Conservation (phyloP, 2,329 filamentous ascomycete genomes). For the Botrytis byssoidea region DNA sequence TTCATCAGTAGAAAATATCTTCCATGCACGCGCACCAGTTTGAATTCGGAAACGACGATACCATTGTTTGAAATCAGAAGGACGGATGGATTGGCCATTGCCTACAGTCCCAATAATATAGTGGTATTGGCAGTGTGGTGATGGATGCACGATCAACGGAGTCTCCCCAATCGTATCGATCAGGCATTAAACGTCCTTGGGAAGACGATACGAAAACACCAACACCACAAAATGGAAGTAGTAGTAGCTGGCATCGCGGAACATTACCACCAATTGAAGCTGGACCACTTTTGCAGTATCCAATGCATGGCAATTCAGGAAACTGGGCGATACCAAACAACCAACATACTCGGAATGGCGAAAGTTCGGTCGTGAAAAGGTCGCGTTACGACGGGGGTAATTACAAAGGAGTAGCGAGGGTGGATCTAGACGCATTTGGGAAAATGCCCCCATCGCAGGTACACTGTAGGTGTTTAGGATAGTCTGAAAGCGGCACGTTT, state of each 20-base stretch:
- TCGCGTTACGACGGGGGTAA: slow-evolving; percentile 30
- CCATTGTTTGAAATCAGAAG: slow-evolving; percentile 30
- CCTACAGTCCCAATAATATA: slow-evolving; percentile 30
- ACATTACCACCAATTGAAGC: slow-evolving; percentile 34
- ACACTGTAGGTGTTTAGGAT: slow-evolving; percentile 26
- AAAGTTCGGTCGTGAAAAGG: slow-evolving; percentile 28
- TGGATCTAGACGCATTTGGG: slow-evolving; percentile 26
- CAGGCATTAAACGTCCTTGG: slow-evolving; percentile 37
- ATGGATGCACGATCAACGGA: slow-evolving; percentile 38
- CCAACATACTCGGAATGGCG: slow-evolving; percentile 26
- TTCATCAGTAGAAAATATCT: neutral
- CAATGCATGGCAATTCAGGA: slow-evolving; percentile 22
- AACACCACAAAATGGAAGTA: slow-evolving; percentile 19
- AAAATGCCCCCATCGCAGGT: slow-evolving; percentile 24
- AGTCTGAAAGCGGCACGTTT: slow-evolving; percentile 2
- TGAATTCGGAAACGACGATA: neutral
- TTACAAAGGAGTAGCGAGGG: slow-evolving; percentile 26
- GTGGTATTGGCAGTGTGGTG: slow-evolving; percentile 31
- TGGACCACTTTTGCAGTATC: slow-evolving; percentile 25
- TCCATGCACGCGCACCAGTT: neutral
- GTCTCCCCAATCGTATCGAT: slow-evolving; percentile 32
- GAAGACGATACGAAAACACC: slow-evolving; percentile 28
- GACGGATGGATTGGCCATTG: slow-evolving; percentile 38
- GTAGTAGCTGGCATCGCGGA: slow-evolving; percentile 27
- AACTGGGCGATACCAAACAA: slow-evolving; percentile 20